A percentile compares a stretch with the other conserved stretches of the same genome.
These are phyloP conservation scores for Lotmaria passim DNA, from an alignment of 208 protist genomes.

Conservation along the genomic window DNA sequence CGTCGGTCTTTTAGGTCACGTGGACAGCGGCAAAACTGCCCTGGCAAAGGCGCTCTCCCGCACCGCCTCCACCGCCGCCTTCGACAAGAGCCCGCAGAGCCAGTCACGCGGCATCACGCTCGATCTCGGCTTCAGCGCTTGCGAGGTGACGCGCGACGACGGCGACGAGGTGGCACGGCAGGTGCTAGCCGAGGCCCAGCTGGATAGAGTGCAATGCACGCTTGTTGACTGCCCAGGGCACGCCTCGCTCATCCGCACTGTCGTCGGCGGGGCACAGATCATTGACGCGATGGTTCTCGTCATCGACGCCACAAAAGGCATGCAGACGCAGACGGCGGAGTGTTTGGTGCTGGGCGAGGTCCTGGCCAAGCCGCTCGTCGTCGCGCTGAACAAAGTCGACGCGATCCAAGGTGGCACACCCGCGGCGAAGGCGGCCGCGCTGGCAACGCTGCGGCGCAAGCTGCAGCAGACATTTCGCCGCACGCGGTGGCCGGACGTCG, in stretches of 20 bases:
- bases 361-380: conserved; percentile 83
- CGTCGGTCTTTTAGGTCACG: conserved; percentile 96
- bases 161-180: conserved; percentile 20
- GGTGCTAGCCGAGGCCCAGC: conserved; percentile 16
- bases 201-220: conserved; percentile 85
- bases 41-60: conserved; percentile 93
- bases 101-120: conserved; percentile 97
- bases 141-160: conserved; percentile 31
- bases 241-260: conserved; percentile 97
- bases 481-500: conserved; percentile 74
- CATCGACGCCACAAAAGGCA: conserved; percentile 97
- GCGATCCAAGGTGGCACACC: conserved; percentile 49
- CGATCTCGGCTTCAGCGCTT: conserved; percentile 97
- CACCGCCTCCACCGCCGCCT: conserved; percentile 94
- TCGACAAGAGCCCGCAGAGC: conserved; percentile 98
- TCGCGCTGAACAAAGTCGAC: conserved; percentile 98
- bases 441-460: conserved; percentile 57
- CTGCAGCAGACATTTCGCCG: conserved; percentile 65
- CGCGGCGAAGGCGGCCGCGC: conserved; percentile 29
- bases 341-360: conserved; percentile 89
- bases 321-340: conserved; percentile 99
- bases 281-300: conserved; percentile 98
- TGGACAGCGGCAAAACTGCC: conserved; percentile 98
- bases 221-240: conserved; percentile 99
- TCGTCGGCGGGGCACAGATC: conserved; percentile 98